Evolutionary conservation across 306 rosid species (phyloP).

Genomic region (Pterocarpus macrocarpus): DNA sequence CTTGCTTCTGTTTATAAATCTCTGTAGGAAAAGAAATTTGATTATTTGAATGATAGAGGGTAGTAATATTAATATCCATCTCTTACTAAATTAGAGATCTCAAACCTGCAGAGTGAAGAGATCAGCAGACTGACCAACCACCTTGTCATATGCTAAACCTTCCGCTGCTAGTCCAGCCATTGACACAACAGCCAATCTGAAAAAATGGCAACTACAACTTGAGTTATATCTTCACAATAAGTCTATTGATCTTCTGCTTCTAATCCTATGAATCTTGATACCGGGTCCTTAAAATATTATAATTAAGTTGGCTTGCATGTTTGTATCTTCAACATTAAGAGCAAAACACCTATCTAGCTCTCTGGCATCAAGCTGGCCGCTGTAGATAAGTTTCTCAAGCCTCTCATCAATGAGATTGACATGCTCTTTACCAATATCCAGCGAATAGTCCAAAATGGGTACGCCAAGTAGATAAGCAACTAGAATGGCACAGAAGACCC

Average conservation of each 20-base stretch:
- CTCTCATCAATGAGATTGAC: constrained; percentile 91
- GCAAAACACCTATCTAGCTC: constrained; percentile 76
- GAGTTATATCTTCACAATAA: background rate
- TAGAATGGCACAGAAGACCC: constrained; percentile 42
- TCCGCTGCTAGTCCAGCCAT: constrained; percentile 96
- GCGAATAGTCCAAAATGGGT: constrained; percentile 82
- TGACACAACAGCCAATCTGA: constrained; percentile 90
- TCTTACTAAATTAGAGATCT: constrained; percentile 4
- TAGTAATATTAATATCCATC: background rate
- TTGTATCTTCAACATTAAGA: background rate
- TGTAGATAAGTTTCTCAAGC: constrained; percentile 84
- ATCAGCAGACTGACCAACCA: constrained; percentile 88
- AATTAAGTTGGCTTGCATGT: no score
- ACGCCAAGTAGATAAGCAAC: constrained; percentile 91
- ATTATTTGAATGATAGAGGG: constrained; percentile 5
- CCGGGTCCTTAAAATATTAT: constrained; percentile 12
- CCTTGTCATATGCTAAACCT: constrained; percentile 91
- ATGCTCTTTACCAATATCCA: constrained; percentile 96
- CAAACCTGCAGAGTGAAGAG: constrained; percentile 75
- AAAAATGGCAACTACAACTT: constrained; percentile 8
- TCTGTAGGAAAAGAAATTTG: constrained; percentile 47
- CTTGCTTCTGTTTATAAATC: constrained; percentile 90
- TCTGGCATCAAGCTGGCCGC: constrained; percentile 90
- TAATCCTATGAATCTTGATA: constrained; percentile 20
- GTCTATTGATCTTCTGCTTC: background rate